Percentiles rank a stretch among this genome's conserved stretches.
phyloP scores from a whole-genome alignment of 768 basidiomycete genomes.

The Leucocoprinus birnbaumii region DNA sequence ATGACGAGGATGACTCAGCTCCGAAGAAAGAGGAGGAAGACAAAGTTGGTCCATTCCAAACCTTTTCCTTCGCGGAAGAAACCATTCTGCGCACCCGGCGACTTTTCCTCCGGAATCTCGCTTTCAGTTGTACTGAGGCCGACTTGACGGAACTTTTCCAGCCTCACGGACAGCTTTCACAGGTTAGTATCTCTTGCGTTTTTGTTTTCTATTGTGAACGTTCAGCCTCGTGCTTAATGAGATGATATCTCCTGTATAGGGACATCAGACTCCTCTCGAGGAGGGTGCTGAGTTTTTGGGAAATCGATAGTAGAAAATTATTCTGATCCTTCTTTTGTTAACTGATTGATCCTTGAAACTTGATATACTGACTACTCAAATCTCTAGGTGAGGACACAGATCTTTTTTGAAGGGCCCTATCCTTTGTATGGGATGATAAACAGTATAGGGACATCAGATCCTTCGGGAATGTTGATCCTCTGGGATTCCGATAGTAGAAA shows the following conservation, averaged over 20 bases:
- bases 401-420: conserved; percentile 2
- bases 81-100: conserved; percentile 74
- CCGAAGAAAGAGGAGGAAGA: conserved; percentile 10
- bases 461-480: conserved; percentile 56
- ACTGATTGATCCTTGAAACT: background rate
- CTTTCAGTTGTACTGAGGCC: conserved; percentile 74
- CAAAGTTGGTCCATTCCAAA: conserved; percentile 9
- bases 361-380: conserved; percentile 16
- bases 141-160: conserved; percentile 68
- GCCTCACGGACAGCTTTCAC: conserved; percentile 67
- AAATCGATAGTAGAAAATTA: conserved; percentile 58
- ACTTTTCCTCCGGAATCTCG: conserved; percentile 92
- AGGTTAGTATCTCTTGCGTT: conserved; percentile 49
- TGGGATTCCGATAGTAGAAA: conserved; percentile 67
- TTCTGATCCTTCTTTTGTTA: conserved; percentile 31
- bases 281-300: conserved; percentile 38
- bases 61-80: background rate
- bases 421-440: conserved; percentile 35
- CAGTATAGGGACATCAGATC: conserved; percentile 66
- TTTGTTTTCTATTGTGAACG: conserved; percentile 8
- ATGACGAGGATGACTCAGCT: conserved; percentile 45
- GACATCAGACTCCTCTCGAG: conserved; percentile 50
- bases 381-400: conserved; percentile 25
- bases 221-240: conserved; percentile 6
- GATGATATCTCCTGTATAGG: conserved; percentile 52